Percentiles rank a stretch among this genome's conserved stretches.
phyloP scores from a whole-genome alignment of 2,329 filamentous ascomycete species.

The Penicillium hordei region DNA sequence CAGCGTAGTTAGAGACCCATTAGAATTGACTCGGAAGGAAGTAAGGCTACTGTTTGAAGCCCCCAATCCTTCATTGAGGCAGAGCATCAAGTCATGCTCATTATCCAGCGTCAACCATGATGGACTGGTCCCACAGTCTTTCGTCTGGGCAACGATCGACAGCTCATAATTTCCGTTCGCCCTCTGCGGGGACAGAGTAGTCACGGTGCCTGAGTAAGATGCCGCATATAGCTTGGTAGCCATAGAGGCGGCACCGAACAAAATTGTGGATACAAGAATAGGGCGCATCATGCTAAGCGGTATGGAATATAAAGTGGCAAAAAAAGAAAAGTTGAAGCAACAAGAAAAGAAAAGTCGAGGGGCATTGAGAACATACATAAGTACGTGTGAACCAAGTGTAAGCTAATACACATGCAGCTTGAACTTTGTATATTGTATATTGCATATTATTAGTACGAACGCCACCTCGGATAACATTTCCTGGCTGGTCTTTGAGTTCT shows the following conservation, averaged over 20 bases:
- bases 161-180: constrained; percentile 6
- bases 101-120: constrained; percentile 25
- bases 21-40: constrained; percentile 12
- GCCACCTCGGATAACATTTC: background rate
- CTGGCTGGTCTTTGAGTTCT: background rate
- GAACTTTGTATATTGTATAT: too few species aligned
- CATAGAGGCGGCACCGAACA: background rate
- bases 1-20: constrained; percentile 14
- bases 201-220: constrained; percentile 35
- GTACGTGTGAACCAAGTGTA: background rate
- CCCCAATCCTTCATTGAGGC: constrained; percentile 22
- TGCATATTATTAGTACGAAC: too few species aligned
- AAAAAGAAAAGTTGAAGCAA: background rate
- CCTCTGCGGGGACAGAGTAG: constrained; percentile 28
- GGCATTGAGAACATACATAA: too few species aligned
- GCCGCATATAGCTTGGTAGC: constrained; percentile 32
- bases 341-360: background rate
- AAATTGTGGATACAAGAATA: background rate
- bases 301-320: background rate
- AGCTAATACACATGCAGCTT: background rate
- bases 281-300: background rate
- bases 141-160: constrained; percentile 9
- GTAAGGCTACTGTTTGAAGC: constrained; percentile 21
- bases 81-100: constrained; percentile 14
- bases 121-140: constrained; percentile 19